Percentiles rank a stretch among this genome's conserved stretches.
Conservation (phyloP, 73 alveolate genomes). For the Tetrahymena thermophila region DNA sequence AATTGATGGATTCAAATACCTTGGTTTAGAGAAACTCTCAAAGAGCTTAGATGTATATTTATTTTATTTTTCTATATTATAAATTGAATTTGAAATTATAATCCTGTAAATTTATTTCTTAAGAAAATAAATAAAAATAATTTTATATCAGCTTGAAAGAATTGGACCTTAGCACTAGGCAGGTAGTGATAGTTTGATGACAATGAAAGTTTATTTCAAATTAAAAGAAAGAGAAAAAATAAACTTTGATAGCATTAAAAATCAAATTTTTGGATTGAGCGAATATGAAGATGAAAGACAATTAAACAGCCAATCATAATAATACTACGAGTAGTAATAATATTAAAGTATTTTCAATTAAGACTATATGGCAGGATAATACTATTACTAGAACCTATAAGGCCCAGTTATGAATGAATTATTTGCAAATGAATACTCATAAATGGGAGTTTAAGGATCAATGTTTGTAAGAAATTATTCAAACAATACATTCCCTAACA, state of each 20-base stretch:
- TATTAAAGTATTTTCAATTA: not conserved
- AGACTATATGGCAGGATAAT: not conserved
- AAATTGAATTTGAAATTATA: no score
- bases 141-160: conserved; percentile 22
- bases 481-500: not conserved
- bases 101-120: no score
- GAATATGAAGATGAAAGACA: not conserved
- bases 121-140: no score
- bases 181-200: conserved; percentile 84
- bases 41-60: conserved; percentile 47
- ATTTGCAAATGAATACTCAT: not conserved
- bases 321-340: not conserved
- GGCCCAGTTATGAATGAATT: not conserved
- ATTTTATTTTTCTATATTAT: not conserved
- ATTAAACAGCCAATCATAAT: not conserved
- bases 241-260: not conserved
- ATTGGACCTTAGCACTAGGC: conserved; percentile 84
- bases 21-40: conserved; percentile 73
- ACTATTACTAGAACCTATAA: not conserved
- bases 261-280: not conserved
- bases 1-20: conserved; percentile 60
- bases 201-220: conserved; percentile 66
- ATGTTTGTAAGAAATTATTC: not conserved
- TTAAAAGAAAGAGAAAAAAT: conserved; percentile 24
- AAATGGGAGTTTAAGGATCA: not conserved